A percentile compares a stretch with the other conserved stretches of the same genome.
phyloP scores from a whole-genome alignment of 2,329 filamentous ascomycete genomes.

The Cytospora chrysosperma region DNA sequence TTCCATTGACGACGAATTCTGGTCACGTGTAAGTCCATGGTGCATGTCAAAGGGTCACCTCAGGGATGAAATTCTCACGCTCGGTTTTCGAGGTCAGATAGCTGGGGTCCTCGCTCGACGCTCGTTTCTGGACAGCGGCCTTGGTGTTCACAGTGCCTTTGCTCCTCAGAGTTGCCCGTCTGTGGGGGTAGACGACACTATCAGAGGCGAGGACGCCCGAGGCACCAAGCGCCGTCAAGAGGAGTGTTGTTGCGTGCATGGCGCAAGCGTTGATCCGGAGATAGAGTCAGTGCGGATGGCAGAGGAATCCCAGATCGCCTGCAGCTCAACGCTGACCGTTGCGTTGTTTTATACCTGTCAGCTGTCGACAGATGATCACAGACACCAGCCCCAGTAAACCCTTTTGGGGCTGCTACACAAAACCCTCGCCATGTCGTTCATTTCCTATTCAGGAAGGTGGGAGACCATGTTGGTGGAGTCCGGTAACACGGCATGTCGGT shows the following conservation, averaged over 20 bases:
- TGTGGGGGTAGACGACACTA: neutral
- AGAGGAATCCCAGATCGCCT: neutral
- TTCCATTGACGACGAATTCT: constrained; percentile 66
- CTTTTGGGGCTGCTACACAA: neutral
- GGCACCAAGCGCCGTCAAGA: constrained; percentile 1
- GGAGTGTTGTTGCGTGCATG: constrained; percentile 5
- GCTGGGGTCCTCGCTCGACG: neutral
- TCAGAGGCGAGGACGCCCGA: neutral
- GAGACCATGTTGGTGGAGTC: neutral
- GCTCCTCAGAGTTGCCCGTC: neutral
- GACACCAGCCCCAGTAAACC: neutral
- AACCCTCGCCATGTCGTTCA: neutral
- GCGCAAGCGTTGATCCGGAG: neutral
- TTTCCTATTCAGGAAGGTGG: neutral
- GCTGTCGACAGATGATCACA: neutral
- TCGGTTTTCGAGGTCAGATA: constrained; percentile 17
- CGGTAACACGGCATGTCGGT: neutral
- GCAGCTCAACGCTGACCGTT: neutral
- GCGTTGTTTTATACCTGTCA: neutral
- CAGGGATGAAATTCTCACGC: neutral
- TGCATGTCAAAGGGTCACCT: accelerated
- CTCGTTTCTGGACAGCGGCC: neutral
- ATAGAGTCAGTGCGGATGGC: neutral
- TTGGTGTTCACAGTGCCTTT: neutral
- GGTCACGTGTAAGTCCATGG: neutral